A percentile compares a stretch with the other conserved stretches of the same genome.
phyloP scores from a whole-genome alignment of 2,329 filamentous ascomycete genomes.

The Hypocreales sp. region DNA sequence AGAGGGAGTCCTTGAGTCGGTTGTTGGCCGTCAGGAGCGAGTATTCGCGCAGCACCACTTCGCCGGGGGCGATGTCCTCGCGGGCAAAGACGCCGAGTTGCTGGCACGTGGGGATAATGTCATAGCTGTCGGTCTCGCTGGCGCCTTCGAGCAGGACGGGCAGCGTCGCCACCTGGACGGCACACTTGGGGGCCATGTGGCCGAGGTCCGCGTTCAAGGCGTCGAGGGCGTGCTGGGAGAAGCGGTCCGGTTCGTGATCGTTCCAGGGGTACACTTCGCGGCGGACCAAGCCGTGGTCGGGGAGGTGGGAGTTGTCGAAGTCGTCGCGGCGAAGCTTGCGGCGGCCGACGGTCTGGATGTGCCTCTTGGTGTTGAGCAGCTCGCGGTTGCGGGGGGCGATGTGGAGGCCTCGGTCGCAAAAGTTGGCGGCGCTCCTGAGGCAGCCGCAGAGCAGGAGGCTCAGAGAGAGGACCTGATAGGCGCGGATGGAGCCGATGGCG shows the following conservation, averaged over 20 bases:
- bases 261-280: constrained; percentile 60
- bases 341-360: constrained; percentile 37
- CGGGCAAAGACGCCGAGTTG: constrained; percentile 88
- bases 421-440: constrained; percentile 50
- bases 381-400: constrained; percentile 38
- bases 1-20: constrained; percentile 70
- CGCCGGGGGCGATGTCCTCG: constrained; percentile 61
- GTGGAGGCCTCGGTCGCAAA: constrained; percentile 45
- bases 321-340: constrained; percentile 29
- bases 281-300: constrained; percentile 55
- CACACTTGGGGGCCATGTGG: constrained; percentile 63
- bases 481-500: constrained; percentile 34
- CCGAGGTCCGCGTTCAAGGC: constrained; percentile 57
- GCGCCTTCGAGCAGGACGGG: constrained; percentile 51
- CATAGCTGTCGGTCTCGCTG: constrained; percentile 30
- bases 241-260: constrained; percentile 51
- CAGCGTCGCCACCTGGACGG: constrained; percentile 59
- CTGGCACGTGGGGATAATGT: constrained; percentile 42
- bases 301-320: constrained; percentile 39
- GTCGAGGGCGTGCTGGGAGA: constrained; percentile 50
- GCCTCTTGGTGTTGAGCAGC: constrained; percentile 34
- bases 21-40: constrained; percentile 83
- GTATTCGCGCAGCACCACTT: constrained; percentile 65
- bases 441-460: constrained; percentile 50
- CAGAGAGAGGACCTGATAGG: constrained; percentile 42